phyloP scores from a whole-genome alignment of 257 asterid species.

The Solanum pinnatisectum region DNA sequence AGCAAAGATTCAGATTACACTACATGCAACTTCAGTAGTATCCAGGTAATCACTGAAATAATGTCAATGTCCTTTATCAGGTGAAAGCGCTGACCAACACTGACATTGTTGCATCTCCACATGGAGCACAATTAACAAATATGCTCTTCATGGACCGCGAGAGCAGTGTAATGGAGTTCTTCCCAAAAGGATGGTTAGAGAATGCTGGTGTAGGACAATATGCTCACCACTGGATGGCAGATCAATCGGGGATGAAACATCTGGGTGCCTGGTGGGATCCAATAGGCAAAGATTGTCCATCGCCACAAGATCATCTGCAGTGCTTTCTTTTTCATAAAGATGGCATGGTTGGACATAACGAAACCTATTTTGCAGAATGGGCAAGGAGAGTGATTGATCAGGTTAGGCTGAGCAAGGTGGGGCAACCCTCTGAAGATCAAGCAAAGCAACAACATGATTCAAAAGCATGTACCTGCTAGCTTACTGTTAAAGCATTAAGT shows the following conservation, averaged over 20 bases:
- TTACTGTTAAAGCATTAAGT: neutral
- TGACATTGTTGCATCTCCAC: conserved; percentile 27
- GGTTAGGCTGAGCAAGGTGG: conserved; percentile 7
- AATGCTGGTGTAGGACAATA: conserved; percentile 20
- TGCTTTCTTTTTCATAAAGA: conserved; percentile 23
- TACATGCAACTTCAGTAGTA: neutral
- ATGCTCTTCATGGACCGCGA: conserved; percentile 23
- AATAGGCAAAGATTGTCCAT: conserved; percentile 15
- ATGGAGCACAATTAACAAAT: conserved; percentile 30
- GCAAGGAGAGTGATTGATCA: conserved; percentile 16
- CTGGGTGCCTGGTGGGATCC: conserved; percentile 34
- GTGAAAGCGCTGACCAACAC: conserved; percentile 18
- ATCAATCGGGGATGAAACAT: conserved; percentile 24
- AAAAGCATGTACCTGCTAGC: conserved; percentile 9
- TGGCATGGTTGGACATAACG: conserved; percentile 24
- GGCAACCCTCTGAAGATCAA: neutral
- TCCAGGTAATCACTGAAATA: neutral
- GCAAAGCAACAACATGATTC: neutral
- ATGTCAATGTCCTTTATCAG: neutral
- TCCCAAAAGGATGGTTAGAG: conserved; percentile 28
- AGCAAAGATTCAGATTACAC: neutral
- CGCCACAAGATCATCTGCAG: conserved; percentile 3
- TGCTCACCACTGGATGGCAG: conserved; percentile 28
- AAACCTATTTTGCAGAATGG: conserved; percentile 26
- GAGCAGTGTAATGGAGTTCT: conserved; percentile 30